Base-by-base conservation (phyloP, 2,329 filamentous ascomycete genomes). In the Colletotrichum liriopes region DNA sequence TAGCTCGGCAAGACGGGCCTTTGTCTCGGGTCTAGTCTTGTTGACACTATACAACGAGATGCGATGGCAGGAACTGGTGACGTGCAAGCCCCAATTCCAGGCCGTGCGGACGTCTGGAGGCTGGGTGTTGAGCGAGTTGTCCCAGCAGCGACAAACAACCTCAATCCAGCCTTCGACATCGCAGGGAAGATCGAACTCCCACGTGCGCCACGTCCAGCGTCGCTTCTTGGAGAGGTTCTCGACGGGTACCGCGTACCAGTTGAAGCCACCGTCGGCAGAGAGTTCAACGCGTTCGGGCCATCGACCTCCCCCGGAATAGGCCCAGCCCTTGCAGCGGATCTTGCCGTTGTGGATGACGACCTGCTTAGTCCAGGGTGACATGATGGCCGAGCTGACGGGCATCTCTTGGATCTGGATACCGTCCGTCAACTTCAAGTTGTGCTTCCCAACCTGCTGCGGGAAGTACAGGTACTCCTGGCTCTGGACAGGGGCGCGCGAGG, bases 331-430 rank as follows among this genome's bases (percentile, higher is more conserved):
- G 73, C 88, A 82, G 7, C 82, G 82, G 63, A 93, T 91, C 58
- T 82, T 85, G 11, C 91, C 90, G 20, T 87, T 84, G 75, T 93
- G 90, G 0, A 92, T 81, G 39, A 92, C 84, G 1, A 88, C 86
- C n/a, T 91, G 86, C 75, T 90, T 90, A 26, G 87, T 86, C 81
- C 84, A 83, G 0, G 91, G 91, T 0, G 87, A 83, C 88, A 93
- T 93, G 75, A 93, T 92, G 26, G 91, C 91, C 20, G 86, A 89
- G 58, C 86, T 89, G 4, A 93, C 91, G 0, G 92, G 92, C 91
- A 93, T 93, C 45, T 93, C 91, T 76, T 94, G 92, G 76, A 92
- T 93, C 73, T 87, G 88, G 73, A 92, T 91, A 0, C 90, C 91
- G 56, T 90, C 89, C 20, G 83, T 89, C 75, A 88, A 87, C 11